A percentile compares a stretch with the other conserved stretches of the same genome.
Evolutionary conservation across 371 early-diverging fungal genomes (phyloP).

Genomic region (Batkoa obscura): DNA sequence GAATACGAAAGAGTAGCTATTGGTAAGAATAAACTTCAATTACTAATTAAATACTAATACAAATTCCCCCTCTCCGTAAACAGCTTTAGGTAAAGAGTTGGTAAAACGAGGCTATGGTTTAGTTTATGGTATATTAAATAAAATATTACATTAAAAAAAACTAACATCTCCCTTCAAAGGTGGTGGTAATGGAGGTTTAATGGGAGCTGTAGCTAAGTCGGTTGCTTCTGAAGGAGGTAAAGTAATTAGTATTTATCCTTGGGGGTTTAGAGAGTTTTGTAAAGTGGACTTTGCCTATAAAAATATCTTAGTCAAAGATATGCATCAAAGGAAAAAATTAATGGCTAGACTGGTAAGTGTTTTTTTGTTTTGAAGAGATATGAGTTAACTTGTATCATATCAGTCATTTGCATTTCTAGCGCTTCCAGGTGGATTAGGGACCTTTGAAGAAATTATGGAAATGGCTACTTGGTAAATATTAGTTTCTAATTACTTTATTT

Average conservation of each 20-base stretch:
- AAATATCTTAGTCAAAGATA: conserved; percentile 46
- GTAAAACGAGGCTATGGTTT: neutral
- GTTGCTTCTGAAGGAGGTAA: neutral
- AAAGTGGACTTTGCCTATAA: conserved; percentile 12
- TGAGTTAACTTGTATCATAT: neutral
- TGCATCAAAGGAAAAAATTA: conserved; percentile 62
- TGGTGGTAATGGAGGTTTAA: conserved; percentile 5
- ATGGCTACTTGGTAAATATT: conserved; percentile 48
- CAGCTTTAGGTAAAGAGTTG: neutral
- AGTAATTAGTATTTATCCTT: neutral
- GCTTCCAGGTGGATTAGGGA: conserved; percentile 72
- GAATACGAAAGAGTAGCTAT: neutral
- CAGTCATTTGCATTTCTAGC: conserved; percentile 55
- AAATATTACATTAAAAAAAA: neutral
- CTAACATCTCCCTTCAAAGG: neutral
- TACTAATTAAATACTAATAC: neutral
- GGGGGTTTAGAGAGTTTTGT: neutral
- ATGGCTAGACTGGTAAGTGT: conserved; percentile 27
- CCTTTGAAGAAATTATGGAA: conserved; percentile 73
- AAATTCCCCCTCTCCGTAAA: neutral
- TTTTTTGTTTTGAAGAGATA: neutral
- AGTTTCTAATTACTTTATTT: conserved; percentile 1
- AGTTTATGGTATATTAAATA: conserved; percentile 1
- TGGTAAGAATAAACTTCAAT: neutral
- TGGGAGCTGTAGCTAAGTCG: neutral